These are phyloP conservation scores for Chlamydomonas incerta DNA, from an alignment of 139 green algal species.

Conservation along the genomic window DNA sequence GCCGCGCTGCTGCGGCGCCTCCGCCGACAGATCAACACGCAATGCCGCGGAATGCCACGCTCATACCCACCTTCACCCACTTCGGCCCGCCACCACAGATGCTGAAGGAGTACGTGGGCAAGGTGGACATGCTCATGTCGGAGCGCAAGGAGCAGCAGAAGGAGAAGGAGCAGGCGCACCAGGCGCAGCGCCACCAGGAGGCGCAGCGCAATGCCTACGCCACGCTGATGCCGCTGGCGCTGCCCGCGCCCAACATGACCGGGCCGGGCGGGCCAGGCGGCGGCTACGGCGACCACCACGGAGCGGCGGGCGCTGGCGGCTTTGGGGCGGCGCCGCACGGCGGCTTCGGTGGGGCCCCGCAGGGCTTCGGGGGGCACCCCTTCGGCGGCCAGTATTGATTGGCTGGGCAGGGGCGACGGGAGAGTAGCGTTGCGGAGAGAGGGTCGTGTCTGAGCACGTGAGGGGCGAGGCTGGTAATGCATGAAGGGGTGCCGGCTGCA, in stretches of 20 bases:
- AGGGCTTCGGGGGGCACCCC: too few species aligned
- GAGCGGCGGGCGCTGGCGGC: background rate
- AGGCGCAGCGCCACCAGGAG: conserved; percentile 59
- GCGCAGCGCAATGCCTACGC: conserved; percentile 80
- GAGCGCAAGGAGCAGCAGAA: conserved; percentile 74
- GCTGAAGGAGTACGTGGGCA: conserved; percentile 91
- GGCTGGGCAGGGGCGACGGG: too few species aligned
- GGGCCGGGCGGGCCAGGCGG: conserved; percentile 23
- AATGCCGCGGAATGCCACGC: too few species aligned
- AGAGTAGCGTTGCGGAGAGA: too few species aligned
- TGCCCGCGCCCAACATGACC: conserved; percentile 72
- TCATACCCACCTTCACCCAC: too few species aligned
- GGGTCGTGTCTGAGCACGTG: too few species aligned
- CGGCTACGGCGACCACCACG: conserved; percentile 9
- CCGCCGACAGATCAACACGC: too few species aligned
- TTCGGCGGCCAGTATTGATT: too few species aligned
- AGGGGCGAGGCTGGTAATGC: too few species aligned
- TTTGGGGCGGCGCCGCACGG: background rate
- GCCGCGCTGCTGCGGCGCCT: too few species aligned
- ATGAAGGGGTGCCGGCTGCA: too few species aligned
- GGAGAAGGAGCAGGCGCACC: conserved; percentile 60
- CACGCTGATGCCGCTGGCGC: conserved; percentile 82
- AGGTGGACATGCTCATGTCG: conserved; percentile 83
- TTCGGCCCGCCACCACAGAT: conserved; percentile 51
- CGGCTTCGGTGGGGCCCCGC: background rate